These are phyloP conservation scores for Acarospora socialis DNA, from an alignment of 2,329 filamentous ascomycete species.

Conservation along the genomic window DNA sequence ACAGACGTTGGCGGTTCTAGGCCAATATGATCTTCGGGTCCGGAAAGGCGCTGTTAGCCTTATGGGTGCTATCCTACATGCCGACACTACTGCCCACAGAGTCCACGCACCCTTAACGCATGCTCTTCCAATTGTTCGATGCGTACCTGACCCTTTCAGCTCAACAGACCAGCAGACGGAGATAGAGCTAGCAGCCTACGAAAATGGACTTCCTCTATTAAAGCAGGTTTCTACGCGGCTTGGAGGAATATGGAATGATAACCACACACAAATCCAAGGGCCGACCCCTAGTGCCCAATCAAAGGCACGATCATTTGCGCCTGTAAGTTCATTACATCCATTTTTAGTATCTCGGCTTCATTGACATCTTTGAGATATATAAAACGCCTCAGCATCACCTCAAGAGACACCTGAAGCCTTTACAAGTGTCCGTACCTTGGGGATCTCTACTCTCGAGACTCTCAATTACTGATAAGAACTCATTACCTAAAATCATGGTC, in stretches of 20 bases:
- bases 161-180: conserved; percentile 28
- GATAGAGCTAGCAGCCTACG: conserved; percentile 34
- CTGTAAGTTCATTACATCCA: conserved; percentile 19
- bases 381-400: conserved; percentile 25
- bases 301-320: conserved; percentile 22
- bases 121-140: conserved; percentile 40
- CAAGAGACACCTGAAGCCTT: conserved; percentile 27
- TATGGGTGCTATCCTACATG: conserved; percentile 43
- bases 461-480: conserved; percentile 14
- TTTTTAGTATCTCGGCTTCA: background rate
- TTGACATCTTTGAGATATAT: conserved; percentile 1
- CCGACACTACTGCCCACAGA: conserved; percentile 29
- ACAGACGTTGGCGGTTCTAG: conserved; percentile 31
- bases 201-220: conserved; percentile 30
- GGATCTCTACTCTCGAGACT: conserved; percentile 27
- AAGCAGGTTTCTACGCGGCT: conserved; percentile 37
- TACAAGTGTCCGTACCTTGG: conserved; percentile 19
- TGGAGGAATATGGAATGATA: conserved; percentile 36
- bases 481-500: conserved; percentile 25
- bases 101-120: conserved; percentile 43
- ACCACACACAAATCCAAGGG: background rate
- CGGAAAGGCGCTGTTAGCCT: conserved; percentile 40
- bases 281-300: background rate
- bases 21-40: conserved; percentile 44
- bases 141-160: conserved; percentile 21